phyloP scores from a whole-genome alignment of 176 grass and related monocot species.

The Microstegium vimineum region DNA sequence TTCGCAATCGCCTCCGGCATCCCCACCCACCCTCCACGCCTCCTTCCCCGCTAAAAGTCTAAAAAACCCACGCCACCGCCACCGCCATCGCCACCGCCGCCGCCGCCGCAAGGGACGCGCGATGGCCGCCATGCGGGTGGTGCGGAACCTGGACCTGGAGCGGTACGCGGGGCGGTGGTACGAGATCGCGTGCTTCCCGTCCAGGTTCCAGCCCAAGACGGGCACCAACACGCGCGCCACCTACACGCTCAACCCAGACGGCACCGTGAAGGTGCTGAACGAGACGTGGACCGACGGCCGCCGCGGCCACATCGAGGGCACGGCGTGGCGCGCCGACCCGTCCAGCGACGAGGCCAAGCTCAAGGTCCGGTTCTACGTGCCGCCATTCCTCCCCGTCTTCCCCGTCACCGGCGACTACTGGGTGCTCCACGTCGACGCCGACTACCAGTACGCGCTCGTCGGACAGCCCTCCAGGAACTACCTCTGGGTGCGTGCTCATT shows the following conservation, averaged over 20 bases:
- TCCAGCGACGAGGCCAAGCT: constrained; percentile 72
- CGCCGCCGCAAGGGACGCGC: background rate
- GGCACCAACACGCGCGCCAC: constrained; percentile 66
- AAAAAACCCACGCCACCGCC: no score
- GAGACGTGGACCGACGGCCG: constrained; percentile 78
- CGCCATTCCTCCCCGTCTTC: constrained; percentile 71
- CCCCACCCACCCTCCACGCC: background rate
- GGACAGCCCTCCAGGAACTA: constrained; percentile 77
- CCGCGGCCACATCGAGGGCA: constrained; percentile 64
- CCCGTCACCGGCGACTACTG: constrained; percentile 89
- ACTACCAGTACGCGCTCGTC: constrained; percentile 74
- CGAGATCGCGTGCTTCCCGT: constrained; percentile 77
- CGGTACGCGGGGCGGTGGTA: constrained; percentile 80
- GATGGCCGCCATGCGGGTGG: constrained; percentile 33
- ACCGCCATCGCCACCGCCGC: background rate
- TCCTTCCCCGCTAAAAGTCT: background rate
- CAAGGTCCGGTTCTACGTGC: constrained; percentile 70
- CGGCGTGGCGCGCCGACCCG: constrained; percentile 46
- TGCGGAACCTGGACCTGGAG: constrained; percentile 52
- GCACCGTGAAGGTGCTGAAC: constrained; percentile 64
- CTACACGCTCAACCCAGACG: constrained; percentile 53
- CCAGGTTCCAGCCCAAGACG: constrained; percentile 62
- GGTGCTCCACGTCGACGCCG: constrained; percentile 69
- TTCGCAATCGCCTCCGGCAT: background rate
- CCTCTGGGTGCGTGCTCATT: constrained; percentile 59